These are phyloP conservation scores for Asterionellopsis glacialis DNA, from an alignment of 108 stramenopile species.

Conservation along the genomic window DNA sequence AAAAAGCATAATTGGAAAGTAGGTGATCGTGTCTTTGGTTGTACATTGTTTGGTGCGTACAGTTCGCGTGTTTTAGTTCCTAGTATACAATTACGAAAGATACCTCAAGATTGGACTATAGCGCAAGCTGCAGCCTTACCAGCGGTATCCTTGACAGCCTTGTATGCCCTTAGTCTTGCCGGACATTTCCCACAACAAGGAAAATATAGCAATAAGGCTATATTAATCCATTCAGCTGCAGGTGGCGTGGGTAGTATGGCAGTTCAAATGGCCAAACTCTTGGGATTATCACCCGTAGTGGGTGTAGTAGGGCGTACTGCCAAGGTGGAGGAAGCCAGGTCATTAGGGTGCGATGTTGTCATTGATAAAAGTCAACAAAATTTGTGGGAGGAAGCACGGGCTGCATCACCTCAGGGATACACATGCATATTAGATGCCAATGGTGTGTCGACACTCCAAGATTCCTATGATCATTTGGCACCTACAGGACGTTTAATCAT, in stretches of 20 bases:
- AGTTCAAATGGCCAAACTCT: constrained; percentile 79
- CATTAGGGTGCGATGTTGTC: constrained; percentile 75
- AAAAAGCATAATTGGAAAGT: constrained; percentile 11
- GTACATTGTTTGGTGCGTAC: constrained; percentile 85
- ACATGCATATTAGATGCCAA: constrained; percentile 79
- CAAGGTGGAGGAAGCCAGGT: constrained; percentile 68
- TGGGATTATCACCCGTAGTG: constrained; percentile 66
- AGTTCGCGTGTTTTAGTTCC: constrained; percentile 67
- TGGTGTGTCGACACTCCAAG: constrained; percentile 75
- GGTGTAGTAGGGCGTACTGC: constrained; percentile 75
- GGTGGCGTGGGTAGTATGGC: constrained; percentile 86
- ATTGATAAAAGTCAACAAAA: constrained; percentile 67
- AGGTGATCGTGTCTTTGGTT: constrained; percentile 80
- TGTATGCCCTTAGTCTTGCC: constrained; percentile 74
- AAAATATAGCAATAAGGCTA: constrained; percentile 31
- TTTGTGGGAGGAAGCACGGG: constrained; percentile 47
- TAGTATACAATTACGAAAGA: constrained; percentile 58
- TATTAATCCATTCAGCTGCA: constrained; percentile 86
- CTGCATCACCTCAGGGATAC: constrained; percentile 45
- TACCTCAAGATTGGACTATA: constrained; percentile 45
- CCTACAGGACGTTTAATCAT: constrained; percentile 74
- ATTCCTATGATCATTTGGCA: constrained; percentile 77
- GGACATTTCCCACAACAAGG: constrained; percentile 44
- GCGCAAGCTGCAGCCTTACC: constrained; percentile 73
- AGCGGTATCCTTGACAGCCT: constrained; percentile 78